Conservation (phyloP, 129 eudicot species). For the Chrysanthemum seticuspe region DNA sequence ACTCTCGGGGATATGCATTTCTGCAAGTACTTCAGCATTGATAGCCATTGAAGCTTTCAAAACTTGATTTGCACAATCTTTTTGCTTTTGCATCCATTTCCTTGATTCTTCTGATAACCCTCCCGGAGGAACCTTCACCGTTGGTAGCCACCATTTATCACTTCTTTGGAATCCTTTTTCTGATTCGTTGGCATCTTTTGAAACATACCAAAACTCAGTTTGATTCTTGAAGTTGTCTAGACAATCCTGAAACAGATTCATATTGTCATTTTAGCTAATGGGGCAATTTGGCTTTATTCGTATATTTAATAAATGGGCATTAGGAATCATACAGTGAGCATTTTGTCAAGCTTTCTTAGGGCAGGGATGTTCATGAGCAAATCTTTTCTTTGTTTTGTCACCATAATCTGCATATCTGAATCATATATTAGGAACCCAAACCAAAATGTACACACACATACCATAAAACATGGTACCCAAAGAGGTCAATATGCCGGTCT, state of each 20-base stretch:
- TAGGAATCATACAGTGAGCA: conserved; percentile 70
- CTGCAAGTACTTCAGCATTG: conserved; percentile 69
- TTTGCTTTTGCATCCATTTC: conserved; percentile 64
- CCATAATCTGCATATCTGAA: conserved; percentile 63
- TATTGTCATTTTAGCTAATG: not conserved
- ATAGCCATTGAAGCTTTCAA: conserved; percentile 88
- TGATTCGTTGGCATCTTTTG: conserved; percentile 69
- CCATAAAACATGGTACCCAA: conserved; percentile 10
- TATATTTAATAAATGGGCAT: not conserved
- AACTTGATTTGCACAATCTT: conserved; percentile 84
- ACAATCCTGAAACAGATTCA: conserved; percentile 47
- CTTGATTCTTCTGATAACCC: conserved; percentile 66
- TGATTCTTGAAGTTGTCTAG: conserved; percentile 65
- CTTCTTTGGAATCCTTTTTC: conserved; percentile 64
- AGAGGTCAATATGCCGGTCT: not conserved
- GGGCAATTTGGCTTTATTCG: not conserved
- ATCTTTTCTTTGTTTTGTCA: conserved; percentile 84
- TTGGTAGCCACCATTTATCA: conserved; percentile 88
- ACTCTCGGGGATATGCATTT: conserved; percentile 78
- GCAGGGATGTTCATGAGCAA: conserved; percentile 78
- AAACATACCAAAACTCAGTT: conserved; percentile 63
- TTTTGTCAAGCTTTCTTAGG: conserved; percentile 69
- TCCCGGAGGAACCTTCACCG: conserved; percentile 66
- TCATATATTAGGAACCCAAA: conserved; percentile 25
- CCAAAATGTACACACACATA: conserved; percentile 1